These are phyloP conservation scores for Scenedesmus sp. DNA, from an alignment of 163 green algal genomes.

Conservation along the genomic window DNA sequence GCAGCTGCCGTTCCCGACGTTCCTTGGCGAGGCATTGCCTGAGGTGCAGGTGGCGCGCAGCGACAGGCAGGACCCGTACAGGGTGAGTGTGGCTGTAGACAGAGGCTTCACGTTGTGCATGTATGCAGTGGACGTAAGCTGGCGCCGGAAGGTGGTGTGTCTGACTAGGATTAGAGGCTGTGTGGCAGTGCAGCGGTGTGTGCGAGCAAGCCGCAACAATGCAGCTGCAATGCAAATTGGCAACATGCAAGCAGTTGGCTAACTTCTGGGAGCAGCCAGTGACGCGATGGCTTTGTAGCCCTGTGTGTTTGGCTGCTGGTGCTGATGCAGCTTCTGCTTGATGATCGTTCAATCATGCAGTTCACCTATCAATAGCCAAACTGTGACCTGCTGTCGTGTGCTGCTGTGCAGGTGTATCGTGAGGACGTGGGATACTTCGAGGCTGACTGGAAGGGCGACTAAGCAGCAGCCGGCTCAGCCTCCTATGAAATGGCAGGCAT, in stretches of 20 bases:
- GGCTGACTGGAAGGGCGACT: slow-evolving; percentile 52
- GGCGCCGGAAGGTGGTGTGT: background rate
- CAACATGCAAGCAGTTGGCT: too few relatives aligned
- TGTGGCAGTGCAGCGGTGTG: background rate
- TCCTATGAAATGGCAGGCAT: background rate
- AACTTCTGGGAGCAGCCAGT: too few relatives aligned
- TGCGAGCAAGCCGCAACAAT: too few relatives aligned
- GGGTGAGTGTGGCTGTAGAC: background rate
- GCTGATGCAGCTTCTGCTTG: too few relatives aligned
- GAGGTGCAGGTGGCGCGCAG: slow-evolving; percentile 5
- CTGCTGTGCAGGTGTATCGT: slow-evolving; percentile 38
- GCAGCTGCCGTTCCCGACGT: slow-evolving; percentile 71
- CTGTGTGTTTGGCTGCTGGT: too few relatives aligned
- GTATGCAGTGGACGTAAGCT: background rate
- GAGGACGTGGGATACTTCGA: slow-evolving; percentile 57
- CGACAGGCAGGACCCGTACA: slow-evolving; percentile 24
- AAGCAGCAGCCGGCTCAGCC: background rate
- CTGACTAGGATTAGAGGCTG: background rate
- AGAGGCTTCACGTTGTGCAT: background rate
- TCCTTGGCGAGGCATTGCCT: slow-evolving; percentile 41
- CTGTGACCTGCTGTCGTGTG: background rate
- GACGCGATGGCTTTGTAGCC: too few relatives aligned
- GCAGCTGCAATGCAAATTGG: too few relatives aligned
- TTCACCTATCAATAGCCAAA: background rate
- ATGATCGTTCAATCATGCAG: too few relatives aligned